phyloP scores from a whole-genome alignment of 2,329 filamentous ascomycete species.

The Thelonectria discophora region DNA sequence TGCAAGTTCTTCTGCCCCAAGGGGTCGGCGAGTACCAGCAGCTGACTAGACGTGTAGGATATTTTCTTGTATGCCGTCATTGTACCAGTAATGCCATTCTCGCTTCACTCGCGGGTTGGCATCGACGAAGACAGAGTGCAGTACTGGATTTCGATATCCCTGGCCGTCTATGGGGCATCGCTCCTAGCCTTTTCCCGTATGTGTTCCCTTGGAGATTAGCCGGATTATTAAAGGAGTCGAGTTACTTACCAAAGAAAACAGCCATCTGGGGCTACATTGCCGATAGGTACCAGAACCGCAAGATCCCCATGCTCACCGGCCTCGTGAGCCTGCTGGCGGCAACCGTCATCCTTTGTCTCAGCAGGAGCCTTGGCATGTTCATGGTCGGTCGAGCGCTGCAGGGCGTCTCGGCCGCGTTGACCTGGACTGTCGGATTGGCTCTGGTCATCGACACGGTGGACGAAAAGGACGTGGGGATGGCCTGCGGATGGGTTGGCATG shows the following conservation, averaged over 20 bases:
- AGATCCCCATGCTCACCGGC: constrained; percentile 47
- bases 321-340: constrained; percentile 43
- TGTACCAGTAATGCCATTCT: constrained; percentile 47
- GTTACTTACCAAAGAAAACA: constrained; percentile 22
- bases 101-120: constrained; percentile 41
- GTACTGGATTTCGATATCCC: constrained; percentile 49
- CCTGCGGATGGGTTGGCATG: constrained; percentile 48
- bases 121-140: constrained; percentile 42
- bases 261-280: constrained; percentile 50
- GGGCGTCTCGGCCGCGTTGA: constrained; percentile 46
- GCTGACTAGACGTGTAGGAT: constrained; percentile 40
- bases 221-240: background rate
- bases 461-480: constrained; percentile 43
- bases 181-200: constrained; percentile 45
- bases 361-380: constrained; percentile 44
- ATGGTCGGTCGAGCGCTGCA: constrained; percentile 46
- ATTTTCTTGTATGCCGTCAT: constrained; percentile 49
- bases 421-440: constrained; percentile 50
- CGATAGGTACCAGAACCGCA: constrained; percentile 46
- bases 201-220: constrained; percentile 16
- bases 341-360: constrained; percentile 46
- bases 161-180: constrained; percentile 47
- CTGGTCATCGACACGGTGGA: constrained; percentile 49
- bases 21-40: too few species aligned
- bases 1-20: constrained; percentile 31